phyloP scores from a whole-genome alignment of 2,329 filamentous ascomycete genomes.

The Alternaria sp. region DNA sequence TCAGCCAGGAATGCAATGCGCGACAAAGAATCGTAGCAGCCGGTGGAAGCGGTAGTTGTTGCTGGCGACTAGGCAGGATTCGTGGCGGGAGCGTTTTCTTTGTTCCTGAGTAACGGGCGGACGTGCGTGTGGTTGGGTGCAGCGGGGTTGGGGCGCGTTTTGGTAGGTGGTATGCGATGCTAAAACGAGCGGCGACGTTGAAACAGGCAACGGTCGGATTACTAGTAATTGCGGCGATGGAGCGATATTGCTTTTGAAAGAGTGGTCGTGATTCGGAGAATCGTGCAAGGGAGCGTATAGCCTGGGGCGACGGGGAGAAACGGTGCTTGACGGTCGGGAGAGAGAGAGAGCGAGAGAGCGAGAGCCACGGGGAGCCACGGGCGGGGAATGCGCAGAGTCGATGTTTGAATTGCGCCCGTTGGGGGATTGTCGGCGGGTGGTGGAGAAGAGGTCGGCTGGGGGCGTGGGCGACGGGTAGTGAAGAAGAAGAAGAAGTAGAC shows the following conservation, averaged over 20 bases:
- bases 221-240: slow-evolving; percentile 23
- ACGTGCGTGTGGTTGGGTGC: slow-evolving; percentile 33
- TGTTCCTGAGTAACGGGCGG: slow-evolving; percentile 36
- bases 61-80: slow-evolving; percentile 8
- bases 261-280: slow-evolving; percentile 50
- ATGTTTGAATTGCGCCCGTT: slow-evolving; percentile 44
- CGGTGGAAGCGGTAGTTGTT: slow-evolving; percentile 10
- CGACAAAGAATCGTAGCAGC: slow-evolving; percentile 29
- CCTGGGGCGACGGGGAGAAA: slow-evolving; percentile 29
- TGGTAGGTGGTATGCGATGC: slow-evolving; percentile 17
- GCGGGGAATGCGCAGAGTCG: slow-evolving; percentile 46
- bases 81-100: slow-evolving; percentile 26
- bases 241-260: slow-evolving; percentile 36
- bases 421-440: slow-evolving; percentile 47
- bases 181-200: slow-evolving; percentile 41
- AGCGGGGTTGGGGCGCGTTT: slow-evolving; percentile 18
- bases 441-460: slow-evolving; percentile 31
- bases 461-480: slow-evolving; percentile 25
- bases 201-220: slow-evolving; percentile 31
- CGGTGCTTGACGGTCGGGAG: slow-evolving; percentile 24
- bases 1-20: slow-evolving; percentile 25
- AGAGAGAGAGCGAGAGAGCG: slow-evolving; percentile 13
- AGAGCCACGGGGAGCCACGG: slow-evolving; percentile 42
- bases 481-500: slow-evolving; percentile 25
- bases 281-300: slow-evolving; percentile 49